Percentiles rank a stretch among this genome's conserved stretches.
These are phyloP conservation scores for Huntiella decipiens DNA, from an alignment of 2,329 filamentous ascomycete genomes.

Conservation along the genomic window DNA sequence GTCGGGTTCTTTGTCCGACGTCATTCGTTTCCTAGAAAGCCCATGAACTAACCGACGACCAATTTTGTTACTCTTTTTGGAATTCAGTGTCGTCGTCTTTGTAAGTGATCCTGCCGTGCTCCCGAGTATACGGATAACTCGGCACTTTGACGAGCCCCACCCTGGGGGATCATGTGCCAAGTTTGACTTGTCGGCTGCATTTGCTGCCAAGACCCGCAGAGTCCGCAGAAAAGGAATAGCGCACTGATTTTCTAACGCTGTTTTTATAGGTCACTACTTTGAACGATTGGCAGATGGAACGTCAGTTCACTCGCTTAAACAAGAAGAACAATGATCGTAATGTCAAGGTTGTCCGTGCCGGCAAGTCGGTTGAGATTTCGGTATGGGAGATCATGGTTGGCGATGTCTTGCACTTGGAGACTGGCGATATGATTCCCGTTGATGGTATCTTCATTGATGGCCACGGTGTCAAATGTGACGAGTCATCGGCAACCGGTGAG, in stretches of 20 bases:
- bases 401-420: constrained; percentile 49
- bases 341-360: constrained; percentile 48
- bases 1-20: background rate
- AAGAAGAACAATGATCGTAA: constrained; percentile 42
- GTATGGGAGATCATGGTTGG: constrained; percentile 50
- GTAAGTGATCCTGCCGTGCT: constrained; percentile 7
- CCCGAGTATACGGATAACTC: background rate
- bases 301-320: constrained; percentile 45
- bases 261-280: constrained; percentile 18
- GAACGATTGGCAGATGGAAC: constrained; percentile 52
- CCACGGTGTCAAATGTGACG: constrained; percentile 41
- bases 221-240: too few relatives aligned
- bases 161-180: too few relatives aligned
- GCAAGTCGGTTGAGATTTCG: constrained; percentile 42
- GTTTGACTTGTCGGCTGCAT: too few relatives aligned
- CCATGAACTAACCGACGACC: background rate
- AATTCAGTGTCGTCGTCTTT: constrained; percentile 12
- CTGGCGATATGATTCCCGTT: constrained; percentile 51
- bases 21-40: background rate
- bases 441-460: constrained; percentile 49
- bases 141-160: background rate
- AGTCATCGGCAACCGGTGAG: constrained; percentile 56
- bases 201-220: too few relatives aligned
- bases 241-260: background rate
- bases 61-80: background rate